Evolutionary conservation across 176 grass and related monocot species (phyloP).

Genomic region (Ensete ventricosum): DNA sequence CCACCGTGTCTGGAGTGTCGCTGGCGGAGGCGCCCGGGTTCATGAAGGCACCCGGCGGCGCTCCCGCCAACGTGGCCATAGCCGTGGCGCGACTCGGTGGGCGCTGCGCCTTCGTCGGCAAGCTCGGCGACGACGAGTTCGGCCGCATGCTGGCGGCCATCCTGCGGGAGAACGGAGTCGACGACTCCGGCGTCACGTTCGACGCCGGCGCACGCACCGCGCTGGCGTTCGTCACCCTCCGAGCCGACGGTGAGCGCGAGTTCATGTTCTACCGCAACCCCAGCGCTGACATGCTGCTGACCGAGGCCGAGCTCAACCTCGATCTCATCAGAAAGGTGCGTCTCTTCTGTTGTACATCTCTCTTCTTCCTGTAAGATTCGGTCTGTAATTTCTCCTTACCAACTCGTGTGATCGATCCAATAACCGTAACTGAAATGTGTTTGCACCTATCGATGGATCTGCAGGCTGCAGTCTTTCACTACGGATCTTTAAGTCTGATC

Average conservation of each 20-base stretch:
- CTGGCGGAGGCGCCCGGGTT: constrained; percentile 87
- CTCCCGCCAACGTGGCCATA: constrained; percentile 91
- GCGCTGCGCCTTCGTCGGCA: constrained; percentile 68
- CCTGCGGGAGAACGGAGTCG: constrained; percentile 86
- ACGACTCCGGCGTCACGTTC: constrained; percentile 61
- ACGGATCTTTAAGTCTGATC: no score
- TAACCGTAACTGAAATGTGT: no score
- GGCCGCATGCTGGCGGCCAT: constrained; percentile 86
- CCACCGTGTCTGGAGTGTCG: constrained; percentile 74
- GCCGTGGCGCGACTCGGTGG: constrained; percentile 79
- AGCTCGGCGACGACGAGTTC: constrained; percentile 98
- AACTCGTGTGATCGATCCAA: no score
- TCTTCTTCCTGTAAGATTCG: no score
- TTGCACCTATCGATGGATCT: no score
- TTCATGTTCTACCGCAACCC: constrained; percentile 99
- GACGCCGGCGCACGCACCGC: constrained; percentile 81
- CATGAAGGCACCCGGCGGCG: constrained; percentile 83
- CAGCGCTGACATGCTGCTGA: constrained; percentile 99
- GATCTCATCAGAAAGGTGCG: constrained; percentile 48
- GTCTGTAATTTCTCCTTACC: no score
- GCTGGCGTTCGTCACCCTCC: constrained; percentile 96
- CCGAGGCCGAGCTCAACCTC: constrained; percentile 67
- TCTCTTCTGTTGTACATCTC: no score
- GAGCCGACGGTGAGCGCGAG: constrained; percentile 85
- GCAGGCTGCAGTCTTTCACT: no score